Percentiles rank a stretch among this genome's conserved stretches.
phyloP scores from a whole-genome alignment of 495 filamentous ascomycete genomes.

The Aspergillus heteromorphus region DNA sequence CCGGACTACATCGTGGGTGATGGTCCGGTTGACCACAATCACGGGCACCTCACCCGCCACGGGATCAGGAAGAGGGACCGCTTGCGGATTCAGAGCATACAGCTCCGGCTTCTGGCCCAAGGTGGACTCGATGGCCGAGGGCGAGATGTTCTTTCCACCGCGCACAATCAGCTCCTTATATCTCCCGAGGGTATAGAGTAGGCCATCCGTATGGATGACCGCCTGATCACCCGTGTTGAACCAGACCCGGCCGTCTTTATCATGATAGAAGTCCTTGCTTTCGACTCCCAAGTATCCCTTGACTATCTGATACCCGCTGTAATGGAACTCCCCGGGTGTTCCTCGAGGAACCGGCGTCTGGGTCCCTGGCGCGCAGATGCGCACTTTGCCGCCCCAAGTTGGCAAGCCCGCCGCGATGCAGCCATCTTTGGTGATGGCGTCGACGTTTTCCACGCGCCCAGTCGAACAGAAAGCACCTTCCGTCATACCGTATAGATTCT shows the following conservation, averaged over 20 bases:
- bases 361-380: too few species aligned
- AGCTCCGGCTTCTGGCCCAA: neutral
- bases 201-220: slow-evolving; percentile 22
- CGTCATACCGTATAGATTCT: too few species aligned
- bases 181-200: slow-evolving; percentile 52
- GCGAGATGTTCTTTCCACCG: slow-evolving; percentile 22
- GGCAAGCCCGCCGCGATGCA: too few species aligned
- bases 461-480: too few species aligned
- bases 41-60: slow-evolving; percentile 9
- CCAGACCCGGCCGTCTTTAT: slow-evolving; percentile 19
- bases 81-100: slow-evolving; percentile 5
- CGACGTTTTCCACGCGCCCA: too few species aligned
- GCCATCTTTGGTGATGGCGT: too few species aligned
- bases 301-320: slow-evolving; percentile 27
- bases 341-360: too few species aligned
- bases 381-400: too few species aligned
- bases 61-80: slow-evolving; percentile 4
- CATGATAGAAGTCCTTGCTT: slow-evolving; percentile 22
- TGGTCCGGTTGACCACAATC: slow-evolving; percentile 15
- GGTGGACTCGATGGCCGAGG: slow-evolving; percentile 14
- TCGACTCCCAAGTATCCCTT: slow-evolving; percentile 24
- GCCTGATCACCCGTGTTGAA: slow-evolving; percentile 19
- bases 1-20: neutral
- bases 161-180: slow-evolving; percentile 78
- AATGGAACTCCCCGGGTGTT: slow-evolving; percentile 34